These are phyloP conservation scores for Oenanthe sinensis DNA, from an alignment of 129 eudicot species.

Conservation along the genomic window DNA sequence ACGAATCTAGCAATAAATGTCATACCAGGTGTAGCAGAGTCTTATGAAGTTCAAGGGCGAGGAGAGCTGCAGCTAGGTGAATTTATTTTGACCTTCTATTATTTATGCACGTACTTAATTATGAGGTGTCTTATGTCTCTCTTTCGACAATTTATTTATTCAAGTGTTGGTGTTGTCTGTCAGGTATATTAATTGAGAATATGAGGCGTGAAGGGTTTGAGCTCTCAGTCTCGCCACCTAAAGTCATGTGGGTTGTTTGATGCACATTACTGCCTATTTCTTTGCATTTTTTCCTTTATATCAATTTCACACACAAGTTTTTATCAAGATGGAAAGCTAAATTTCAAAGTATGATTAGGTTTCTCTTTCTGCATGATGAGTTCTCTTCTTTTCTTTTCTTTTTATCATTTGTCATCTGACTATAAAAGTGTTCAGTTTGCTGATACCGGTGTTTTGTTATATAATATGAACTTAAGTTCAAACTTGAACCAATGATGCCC, in stretches of 20 bases:
- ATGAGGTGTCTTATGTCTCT: not conserved
- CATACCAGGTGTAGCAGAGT: slow-evolving; percentile 71
- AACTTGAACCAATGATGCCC: not conserved
- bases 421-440: not conserved
- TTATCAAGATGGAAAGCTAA: not conserved
- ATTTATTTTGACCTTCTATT: not conserved
- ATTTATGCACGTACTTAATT: too few relatives aligned
- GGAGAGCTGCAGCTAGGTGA: slow-evolving; percentile 97
- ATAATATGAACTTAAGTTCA: not conserved
- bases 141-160: not conserved
- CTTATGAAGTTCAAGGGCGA: slow-evolving; percentile 95
- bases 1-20: slow-evolving; percentile 96
- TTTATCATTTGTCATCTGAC: not conserved
- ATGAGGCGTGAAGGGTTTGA: slow-evolving; percentile 99
- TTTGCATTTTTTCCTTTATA: not conserved
- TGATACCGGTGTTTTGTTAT: not conserved
- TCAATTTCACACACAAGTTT: not conserved
- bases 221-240: slow-evolving; percentile 95
- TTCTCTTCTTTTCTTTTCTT: too few relatives aligned
- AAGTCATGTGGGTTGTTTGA: slow-evolving; percentile 67
- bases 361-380: not conserved
- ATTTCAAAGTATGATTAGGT: not conserved
- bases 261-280: slow-evolving; percentile 6
- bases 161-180: not conserved
- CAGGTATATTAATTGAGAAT: slow-evolving; percentile 95